phyloP scores from a whole-genome alignment of 495 filamentous ascomycete species.

The Podospora conica region DNA sequence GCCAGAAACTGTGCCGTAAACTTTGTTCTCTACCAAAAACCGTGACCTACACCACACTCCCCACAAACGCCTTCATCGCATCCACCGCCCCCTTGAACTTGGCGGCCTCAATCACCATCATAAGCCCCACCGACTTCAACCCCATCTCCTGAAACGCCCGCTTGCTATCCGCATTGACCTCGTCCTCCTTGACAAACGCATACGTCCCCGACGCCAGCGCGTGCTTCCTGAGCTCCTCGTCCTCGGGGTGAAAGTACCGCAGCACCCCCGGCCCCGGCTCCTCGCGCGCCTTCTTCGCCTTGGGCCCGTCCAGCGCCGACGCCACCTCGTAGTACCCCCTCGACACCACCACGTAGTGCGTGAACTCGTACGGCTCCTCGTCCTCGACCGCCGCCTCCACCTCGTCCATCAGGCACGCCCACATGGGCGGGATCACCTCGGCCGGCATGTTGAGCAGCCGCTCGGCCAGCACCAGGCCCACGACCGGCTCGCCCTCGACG shows the following conservation, averaged over 20 bases:
- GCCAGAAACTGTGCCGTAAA: neutral
- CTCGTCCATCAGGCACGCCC: conserved; percentile 90
- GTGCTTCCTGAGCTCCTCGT: conserved; percentile 78
- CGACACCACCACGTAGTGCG: conserved; percentile 85
- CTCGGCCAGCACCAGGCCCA: conserved; percentile 86
- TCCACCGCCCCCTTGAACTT: conserved; percentile 64
- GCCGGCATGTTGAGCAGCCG: conserved; percentile 91
- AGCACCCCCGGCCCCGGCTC: conserved; percentile 23
- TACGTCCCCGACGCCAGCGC: conserved; percentile 59
- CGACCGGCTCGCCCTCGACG: conserved; percentile 36
- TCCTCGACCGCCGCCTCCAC: conserved; percentile 84
- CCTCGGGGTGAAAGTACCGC: conserved; percentile 97
- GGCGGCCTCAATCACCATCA: conserved; percentile 68
- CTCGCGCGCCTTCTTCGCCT: conserved; percentile 72
- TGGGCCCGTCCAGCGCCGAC: conserved; percentile 69
- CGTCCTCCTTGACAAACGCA: conserved; percentile 72
- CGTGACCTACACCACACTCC: conserved; percentile 32
- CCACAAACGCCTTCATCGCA: conserved; percentile 65
- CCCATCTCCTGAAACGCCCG: conserved; percentile 91
- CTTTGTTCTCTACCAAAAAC: conserved; percentile 2
- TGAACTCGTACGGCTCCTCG: conserved; percentile 87
- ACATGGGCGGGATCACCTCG: conserved; percentile 91
- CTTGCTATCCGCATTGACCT: conserved; percentile 81
- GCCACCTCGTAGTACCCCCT: conserved; percentile 85
- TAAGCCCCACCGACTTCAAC: conserved; percentile 71